These are phyloP conservation scores for Mimosa pudica DNA, from an alignment of 306 rosid species.

Conservation along the genomic window DNA sequence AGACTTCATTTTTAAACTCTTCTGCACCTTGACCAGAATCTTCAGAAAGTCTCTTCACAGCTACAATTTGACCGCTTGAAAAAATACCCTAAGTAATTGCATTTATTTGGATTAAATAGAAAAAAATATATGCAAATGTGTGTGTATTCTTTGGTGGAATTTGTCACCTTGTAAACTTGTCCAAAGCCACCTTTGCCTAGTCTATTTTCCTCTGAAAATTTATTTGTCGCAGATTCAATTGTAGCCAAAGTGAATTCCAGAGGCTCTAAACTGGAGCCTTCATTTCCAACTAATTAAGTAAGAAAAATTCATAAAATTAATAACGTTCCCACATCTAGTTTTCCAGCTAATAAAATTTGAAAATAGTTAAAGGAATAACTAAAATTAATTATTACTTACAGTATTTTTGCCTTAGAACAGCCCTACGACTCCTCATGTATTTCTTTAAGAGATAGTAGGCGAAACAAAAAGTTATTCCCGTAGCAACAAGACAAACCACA, in stretches of 20 bases:
- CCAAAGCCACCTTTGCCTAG: not conserved
- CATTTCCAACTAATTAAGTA: not conserved
- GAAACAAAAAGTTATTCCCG: not conserved
- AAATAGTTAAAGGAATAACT: too few relatives aligned
- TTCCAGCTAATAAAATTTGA: not conserved
- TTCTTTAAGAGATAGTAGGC: not conserved
- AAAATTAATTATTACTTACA: not conserved
- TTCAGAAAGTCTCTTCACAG: not conserved
- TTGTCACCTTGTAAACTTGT: not conserved
- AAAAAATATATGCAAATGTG: too few relatives aligned
- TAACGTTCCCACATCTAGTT: not conserved
- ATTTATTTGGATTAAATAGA: too few relatives aligned
- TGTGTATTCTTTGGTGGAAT: not conserved
- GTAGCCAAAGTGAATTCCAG: not conserved
- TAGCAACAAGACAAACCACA: not conserved
- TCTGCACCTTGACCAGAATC: not conserved
- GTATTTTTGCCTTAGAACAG: not conserved
- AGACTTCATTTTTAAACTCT: not conserved
- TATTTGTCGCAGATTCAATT: not conserved
- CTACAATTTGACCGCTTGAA: not conserved
- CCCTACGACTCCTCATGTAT: not conserved
- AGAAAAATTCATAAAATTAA: too few relatives aligned
- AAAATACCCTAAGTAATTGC: not conserved
- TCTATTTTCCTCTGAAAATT: not conserved
- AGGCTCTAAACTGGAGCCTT: not conserved